Conservation (phyloP, 1,284 basidiomycete genomes). For the Coniophora puteana region DNA sequence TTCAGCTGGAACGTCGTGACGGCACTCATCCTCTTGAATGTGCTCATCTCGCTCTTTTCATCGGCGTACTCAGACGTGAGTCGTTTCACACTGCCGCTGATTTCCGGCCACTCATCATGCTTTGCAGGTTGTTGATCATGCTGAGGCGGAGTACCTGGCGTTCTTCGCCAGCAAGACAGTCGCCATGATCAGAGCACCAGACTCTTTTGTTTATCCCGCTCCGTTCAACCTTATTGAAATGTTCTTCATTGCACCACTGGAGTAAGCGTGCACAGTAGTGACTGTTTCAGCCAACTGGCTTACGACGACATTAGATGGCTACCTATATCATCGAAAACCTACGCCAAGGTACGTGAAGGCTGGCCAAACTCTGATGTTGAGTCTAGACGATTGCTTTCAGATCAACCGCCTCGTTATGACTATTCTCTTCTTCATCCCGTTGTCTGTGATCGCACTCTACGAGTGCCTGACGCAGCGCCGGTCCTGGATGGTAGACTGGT, state of each 20-base stretch:
- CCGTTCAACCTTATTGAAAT: conserved; percentile 87
- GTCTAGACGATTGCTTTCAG: conserved; percentile 25
- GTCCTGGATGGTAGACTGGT: conserved; percentile 67
- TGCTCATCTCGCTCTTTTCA: conserved; percentile 92
- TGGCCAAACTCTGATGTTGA: background rate
- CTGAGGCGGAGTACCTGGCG: conserved; percentile 77
- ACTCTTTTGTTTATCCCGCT: conserved; percentile 68
- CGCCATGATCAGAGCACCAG: conserved; percentile 82
- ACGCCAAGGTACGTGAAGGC: conserved; percentile 46
- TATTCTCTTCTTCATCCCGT: conserved; percentile 76
- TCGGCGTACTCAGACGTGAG: conserved; percentile 85
- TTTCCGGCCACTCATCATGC: conserved; percentile 1
- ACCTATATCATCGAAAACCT: conserved; percentile 40
- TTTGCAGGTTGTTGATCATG: conserved; percentile 53
- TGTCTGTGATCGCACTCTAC: conserved; percentile 70
- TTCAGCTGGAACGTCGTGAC: conserved; percentile 82
- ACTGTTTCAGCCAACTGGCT: background rate
- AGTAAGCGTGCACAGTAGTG: conserved; percentile 50
- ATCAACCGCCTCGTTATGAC: conserved; percentile 80
- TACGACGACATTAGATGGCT: too few relatives aligned
- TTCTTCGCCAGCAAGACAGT: conserved; percentile 89
- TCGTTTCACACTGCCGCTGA: conserved; percentile 10
- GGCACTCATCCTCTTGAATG: conserved; percentile 87
- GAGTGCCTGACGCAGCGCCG: conserved; percentile 63
- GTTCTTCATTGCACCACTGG: conserved; percentile 78